phyloP scores from a whole-genome alignment of 164 flowering plant species.

The Aristolochia contorta region DNA sequence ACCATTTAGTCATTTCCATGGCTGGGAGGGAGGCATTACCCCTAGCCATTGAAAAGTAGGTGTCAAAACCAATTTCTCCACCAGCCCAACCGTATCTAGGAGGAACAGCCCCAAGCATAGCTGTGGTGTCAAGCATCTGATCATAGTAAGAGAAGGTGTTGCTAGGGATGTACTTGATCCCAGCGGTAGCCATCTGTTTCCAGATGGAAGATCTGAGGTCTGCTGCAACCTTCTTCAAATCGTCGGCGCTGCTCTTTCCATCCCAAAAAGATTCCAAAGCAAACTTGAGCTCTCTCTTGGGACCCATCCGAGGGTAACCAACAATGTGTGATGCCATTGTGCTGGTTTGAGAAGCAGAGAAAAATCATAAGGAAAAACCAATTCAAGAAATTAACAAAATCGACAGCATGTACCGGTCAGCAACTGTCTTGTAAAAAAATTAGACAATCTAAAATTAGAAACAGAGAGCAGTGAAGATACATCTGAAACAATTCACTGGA shows the following conservation, averaged over 20 bases:
- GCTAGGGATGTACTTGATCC: constrained; percentile 79
- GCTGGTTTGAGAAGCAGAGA: constrained; percentile 18
- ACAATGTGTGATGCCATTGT: constrained; percentile 87
- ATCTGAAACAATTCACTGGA: too few relatives aligned
- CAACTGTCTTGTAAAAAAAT: not conserved
- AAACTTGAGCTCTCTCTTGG: constrained; percentile 88
- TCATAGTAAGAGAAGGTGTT: constrained; percentile 83
- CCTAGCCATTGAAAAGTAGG: constrained; percentile 85
- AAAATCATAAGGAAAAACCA: not conserved
- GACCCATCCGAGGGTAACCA: constrained; percentile 89
- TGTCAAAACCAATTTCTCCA: constrained; percentile 67
- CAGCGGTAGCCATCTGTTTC: constrained; percentile 77
- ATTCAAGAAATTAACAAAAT: not conserved
- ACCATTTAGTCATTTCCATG: constrained; percentile 98
- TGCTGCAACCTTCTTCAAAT: constrained; percentile 60
- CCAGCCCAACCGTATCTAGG: constrained; percentile 68
- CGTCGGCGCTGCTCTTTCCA: constrained; percentile 69
- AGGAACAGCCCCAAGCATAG: constrained; percentile 37
- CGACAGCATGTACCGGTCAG: not conserved
- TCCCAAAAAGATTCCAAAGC: constrained; percentile 92
- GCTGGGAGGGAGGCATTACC: constrained; percentile 85
- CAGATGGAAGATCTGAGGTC: constrained; percentile 70
- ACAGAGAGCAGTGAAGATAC: not conserved
- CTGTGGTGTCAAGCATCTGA: constrained; percentile 73
- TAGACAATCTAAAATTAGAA: not conserved